Evolutionary conservation across 148 eudicot species (phyloP).

Genomic region (Gaultheria prostrata): DNA sequence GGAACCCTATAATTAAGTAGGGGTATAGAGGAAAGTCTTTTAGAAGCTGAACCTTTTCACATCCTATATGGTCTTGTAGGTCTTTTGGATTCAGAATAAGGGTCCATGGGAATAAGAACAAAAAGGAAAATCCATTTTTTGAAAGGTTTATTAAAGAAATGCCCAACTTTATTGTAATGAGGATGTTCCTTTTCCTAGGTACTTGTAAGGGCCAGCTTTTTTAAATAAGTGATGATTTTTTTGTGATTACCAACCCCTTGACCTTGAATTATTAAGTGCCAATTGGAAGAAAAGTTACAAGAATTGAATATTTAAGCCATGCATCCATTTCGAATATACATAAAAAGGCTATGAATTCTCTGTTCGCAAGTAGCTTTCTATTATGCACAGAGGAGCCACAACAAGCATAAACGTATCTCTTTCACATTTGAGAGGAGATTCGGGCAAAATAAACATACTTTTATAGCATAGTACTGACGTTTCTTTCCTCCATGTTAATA

Average conservation of each 20-base stretch:
- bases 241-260: neutral
- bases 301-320: neutral
- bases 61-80: neutral
- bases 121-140: neutral
- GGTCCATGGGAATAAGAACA: slow-evolving; percentile 7
- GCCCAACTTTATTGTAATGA: slow-evolving; percentile 11
- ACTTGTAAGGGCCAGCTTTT: slow-evolving; percentile 18
- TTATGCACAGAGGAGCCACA: neutral
- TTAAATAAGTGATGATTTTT: neutral
- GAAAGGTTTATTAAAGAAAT: neutral
- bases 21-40: neutral
- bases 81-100: neutral
- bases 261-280: neutral
- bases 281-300: neutral
- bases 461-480: too few species aligned
- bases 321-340: neutral
- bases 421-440: too few species aligned
- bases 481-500: too few species aligned
- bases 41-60: slow-evolving; percentile 7
- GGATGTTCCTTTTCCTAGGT: slow-evolving; percentile 12
- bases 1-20: slow-evolving; percentile 18
- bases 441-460: too few species aligned
- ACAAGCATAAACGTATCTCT: neutral
- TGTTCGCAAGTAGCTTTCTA: neutral
- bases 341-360: neutral